phyloP scores from a whole-genome alignment of 257 asterid species.

The Buddleja alternifolia region DNA sequence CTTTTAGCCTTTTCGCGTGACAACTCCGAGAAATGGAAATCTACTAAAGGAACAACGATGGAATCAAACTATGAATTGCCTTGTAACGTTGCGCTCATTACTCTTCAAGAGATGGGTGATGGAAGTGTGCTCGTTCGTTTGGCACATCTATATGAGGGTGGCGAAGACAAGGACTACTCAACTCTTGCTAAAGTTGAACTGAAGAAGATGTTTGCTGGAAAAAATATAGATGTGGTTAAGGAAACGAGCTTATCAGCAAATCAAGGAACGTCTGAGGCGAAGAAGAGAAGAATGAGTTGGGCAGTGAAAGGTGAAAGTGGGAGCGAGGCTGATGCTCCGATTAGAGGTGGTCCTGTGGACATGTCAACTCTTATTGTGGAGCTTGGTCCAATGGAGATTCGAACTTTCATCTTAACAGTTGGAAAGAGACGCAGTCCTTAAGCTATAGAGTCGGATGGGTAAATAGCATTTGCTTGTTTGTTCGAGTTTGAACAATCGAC shows the following conservation, averaged over 20 bases:
- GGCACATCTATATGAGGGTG: constrained; percentile 88
- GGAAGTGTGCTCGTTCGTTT: constrained; percentile 73
- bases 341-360: constrained; percentile 57
- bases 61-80: constrained; percentile 71
- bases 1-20: constrained; percentile 73
- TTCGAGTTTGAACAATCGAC: no score
- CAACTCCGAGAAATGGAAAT: constrained; percentile 63
- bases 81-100: constrained; percentile 69
- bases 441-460: no score
- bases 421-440: no score
- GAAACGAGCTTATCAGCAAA: constrained; percentile 85
- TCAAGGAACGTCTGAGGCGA: constrained; percentile 70
- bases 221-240: constrained; percentile 54
- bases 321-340: constrained; percentile 32
- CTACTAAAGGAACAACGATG: constrained; percentile 62
- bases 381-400: constrained; percentile 92
- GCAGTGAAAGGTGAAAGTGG: constrained; percentile 45
- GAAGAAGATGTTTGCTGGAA: constrained; percentile 65
- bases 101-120: constrained; percentile 73
- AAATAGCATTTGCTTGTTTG: no score
- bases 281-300: constrained; percentile 66
- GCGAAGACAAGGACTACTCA: constrained; percentile 73
- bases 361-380: constrained; percentile 52
- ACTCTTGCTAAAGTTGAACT: constrained; percentile 67
- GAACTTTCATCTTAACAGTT: constrained; percentile 68